phyloP scores from a whole-genome alignment of 2,329 filamentous ascomycete species.

The Nigrospora sphaerica region DNA sequence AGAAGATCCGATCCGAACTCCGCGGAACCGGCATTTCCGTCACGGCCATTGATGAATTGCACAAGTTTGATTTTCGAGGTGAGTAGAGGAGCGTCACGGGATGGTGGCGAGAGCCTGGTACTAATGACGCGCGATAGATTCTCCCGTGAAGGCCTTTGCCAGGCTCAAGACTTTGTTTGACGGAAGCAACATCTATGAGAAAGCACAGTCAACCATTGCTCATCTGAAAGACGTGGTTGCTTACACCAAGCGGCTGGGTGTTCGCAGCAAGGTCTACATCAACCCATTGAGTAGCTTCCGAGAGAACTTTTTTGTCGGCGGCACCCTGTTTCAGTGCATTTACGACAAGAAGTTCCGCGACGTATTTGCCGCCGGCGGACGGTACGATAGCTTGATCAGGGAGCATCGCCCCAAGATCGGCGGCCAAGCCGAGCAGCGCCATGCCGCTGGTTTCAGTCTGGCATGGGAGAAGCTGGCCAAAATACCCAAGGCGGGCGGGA shows the following conservation, averaged over 20 bases:
- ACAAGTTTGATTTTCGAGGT: slow-evolving; percentile 86
- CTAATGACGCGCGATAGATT: slow-evolving; percentile 31
- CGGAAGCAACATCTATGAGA: slow-evolving; percentile 61
- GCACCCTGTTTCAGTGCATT: slow-evolving; percentile 83
- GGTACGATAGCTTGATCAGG: slow-evolving; percentile 84
- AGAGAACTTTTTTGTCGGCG: slow-evolving; percentile 81
- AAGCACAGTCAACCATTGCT: slow-evolving; percentile 67
- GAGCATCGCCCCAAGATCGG: slow-evolving; percentile 69
- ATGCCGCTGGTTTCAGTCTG: slow-evolving; percentile 88
- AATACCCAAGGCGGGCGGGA: slow-evolving; percentile 49
- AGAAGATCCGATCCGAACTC: slow-evolving; percentile 74
- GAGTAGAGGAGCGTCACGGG: slow-evolving; percentile 12
- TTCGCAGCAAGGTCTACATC: slow-evolving; percentile 74
- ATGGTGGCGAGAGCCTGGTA: background rate
- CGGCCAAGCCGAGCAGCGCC: slow-evolving; percentile 55
- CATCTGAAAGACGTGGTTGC: slow-evolving; percentile 73
- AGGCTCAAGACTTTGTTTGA: slow-evolving; percentile 54
- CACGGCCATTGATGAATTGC: slow-evolving; percentile 84
- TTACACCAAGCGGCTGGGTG: slow-evolving; percentile 68
- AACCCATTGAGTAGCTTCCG: slow-evolving; percentile 83
- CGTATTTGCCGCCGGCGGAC: slow-evolving; percentile 86
- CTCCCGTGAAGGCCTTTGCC: slow-evolving; percentile 48
- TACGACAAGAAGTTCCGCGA: slow-evolving; percentile 78
- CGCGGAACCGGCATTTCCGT: slow-evolving; percentile 75
- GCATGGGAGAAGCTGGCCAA: slow-evolving; percentile 77